These are phyloP conservation scores for Xylogone sp. DNA, from an alignment of 2,329 filamentous ascomycete genomes.

Conservation along the genomic window DNA sequence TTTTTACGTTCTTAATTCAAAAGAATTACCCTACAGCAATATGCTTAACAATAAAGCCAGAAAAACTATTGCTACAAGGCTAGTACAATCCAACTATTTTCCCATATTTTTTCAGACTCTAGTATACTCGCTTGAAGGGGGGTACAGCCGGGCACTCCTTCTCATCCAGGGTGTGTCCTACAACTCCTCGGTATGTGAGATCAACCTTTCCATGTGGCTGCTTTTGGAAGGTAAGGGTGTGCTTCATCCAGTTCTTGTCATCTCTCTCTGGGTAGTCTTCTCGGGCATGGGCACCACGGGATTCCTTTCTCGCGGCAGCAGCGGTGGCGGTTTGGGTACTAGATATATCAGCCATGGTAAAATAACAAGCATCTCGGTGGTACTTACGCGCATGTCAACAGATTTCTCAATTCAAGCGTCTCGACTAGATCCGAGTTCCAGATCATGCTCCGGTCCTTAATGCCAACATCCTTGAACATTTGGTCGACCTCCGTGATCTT, in stretches of 20 bases:
- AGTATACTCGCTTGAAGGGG: slow-evolving; percentile 93
- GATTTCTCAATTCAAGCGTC: slow-evolving; percentile 90
- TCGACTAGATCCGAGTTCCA: slow-evolving; percentile 98
- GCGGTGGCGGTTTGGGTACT: slow-evolving; percentile 87
- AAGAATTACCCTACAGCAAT: background rate
- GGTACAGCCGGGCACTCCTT: slow-evolving; percentile 94
- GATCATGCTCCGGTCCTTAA: slow-evolving; percentile 99
- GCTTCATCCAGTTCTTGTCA: slow-evolving; percentile 98
- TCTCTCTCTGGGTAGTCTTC: slow-evolving; percentile 96
- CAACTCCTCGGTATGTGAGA: slow-evolving; percentile 80
- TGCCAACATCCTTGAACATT: slow-evolving; percentile 78
- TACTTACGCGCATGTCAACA: slow-evolving; percentile 90
- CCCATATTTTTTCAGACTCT: slow-evolving; percentile 31
- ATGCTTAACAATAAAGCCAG: slow-evolving; percentile 1
- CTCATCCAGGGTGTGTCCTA: slow-evolving; percentile 82
- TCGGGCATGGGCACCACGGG: slow-evolving; percentile 91
- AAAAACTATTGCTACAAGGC: slow-evolving; percentile 1
- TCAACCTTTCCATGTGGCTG: slow-evolving; percentile 83
- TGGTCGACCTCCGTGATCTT: slow-evolving; percentile 83
- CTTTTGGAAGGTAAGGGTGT: slow-evolving; percentile 96
- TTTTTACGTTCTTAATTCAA: background rate
- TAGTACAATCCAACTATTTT: background rate
- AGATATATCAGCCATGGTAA: slow-evolving; percentile 11
- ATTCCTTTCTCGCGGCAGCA: slow-evolving; percentile 93
- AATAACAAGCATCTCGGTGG: slow-evolving; percentile 8